phyloP scores from a whole-genome alignment of 208 protist species.

The Naegleria lovaniensis region DNA sequence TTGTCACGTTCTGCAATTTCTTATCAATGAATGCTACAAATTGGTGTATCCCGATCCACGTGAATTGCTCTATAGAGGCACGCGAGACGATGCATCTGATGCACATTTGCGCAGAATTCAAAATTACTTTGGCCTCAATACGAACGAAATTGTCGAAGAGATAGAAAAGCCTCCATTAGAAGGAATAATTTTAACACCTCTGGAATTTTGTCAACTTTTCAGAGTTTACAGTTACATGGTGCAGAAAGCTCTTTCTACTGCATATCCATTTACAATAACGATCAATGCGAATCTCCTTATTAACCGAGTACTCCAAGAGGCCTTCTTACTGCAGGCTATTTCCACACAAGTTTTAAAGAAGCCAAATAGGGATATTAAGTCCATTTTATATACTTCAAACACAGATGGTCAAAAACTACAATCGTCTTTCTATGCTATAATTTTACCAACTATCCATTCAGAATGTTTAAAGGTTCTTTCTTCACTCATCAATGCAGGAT shows the following conservation, averaged over 20 bases:
- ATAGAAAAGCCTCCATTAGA: background rate
- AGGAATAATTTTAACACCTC: background rate
- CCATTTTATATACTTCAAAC: background rate
- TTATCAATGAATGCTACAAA: background rate
- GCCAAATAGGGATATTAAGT: background rate
- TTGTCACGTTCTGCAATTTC: background rate
- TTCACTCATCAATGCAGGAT: background rate
- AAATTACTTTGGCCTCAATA: background rate
- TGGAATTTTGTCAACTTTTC: background rate
- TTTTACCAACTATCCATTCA: background rate
- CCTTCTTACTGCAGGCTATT: background rate
- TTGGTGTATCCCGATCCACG: background rate
- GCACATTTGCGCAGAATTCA: background rate
- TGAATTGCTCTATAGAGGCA: background rate
- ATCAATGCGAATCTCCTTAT: background rate
- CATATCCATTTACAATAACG: background rate
- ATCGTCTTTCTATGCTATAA: background rate
- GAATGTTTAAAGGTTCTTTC: background rate
- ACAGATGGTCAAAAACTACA: background rate
- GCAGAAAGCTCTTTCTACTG: background rate
- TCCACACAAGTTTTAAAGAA: background rate
- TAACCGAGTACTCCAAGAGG: background rate
- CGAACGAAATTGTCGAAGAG: background rate
- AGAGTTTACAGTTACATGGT: background rate
- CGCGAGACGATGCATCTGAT: background rate